A percentile compares a stretch with the other conserved stretches of the same genome.
Evolutionary conservation across 208 protist species (phyloP).

Genomic region (Acanthamoeba castellanii): DNA sequence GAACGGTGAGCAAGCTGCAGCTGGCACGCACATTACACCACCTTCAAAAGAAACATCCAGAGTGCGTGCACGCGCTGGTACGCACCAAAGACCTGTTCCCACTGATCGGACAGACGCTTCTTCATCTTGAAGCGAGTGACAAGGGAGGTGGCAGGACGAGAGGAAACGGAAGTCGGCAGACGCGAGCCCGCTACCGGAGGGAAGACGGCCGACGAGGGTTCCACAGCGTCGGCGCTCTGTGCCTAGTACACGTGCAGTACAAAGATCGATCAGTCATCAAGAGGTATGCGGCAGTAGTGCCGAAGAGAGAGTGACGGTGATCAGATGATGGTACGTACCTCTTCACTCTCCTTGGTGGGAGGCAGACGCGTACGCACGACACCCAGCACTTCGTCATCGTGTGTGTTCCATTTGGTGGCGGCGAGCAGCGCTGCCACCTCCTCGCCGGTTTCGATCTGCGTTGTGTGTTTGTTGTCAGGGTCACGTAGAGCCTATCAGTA

Average conservation of each 20-base stretch:
- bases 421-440: neutral
- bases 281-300: too few relatives aligned
- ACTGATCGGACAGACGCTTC: conserved; percentile 54
- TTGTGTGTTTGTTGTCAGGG: too few relatives aligned
- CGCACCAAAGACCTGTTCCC: conserved; percentile 42
- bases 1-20: neutral
- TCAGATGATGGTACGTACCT: neutral
- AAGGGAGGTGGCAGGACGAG: conserved; percentile 24
- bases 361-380: conserved; percentile 16
- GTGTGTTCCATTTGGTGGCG: neutral
- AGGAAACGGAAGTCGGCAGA: neutral
- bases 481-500: too few relatives aligned
- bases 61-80: too few relatives aligned
- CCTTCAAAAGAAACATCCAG: neutral
- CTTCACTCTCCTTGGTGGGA: neutral
- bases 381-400: neutral
- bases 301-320: too few relatives aligned
- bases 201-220: neutral
- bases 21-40: neutral
- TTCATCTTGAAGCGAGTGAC: conserved; percentile 58
- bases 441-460: conserved; percentile 19
- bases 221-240: neutral
- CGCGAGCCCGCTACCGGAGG: neutral
- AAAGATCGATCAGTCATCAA: too few relatives aligned
- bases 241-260: too few relatives aligned